Percentiles rank a stretch among this genome's conserved stretches.
These are phyloP conservation scores for Strobilomyces dryophilus DNA, from an alignment of 768 basidiomycete species.

Conservation along the genomic window DNA sequence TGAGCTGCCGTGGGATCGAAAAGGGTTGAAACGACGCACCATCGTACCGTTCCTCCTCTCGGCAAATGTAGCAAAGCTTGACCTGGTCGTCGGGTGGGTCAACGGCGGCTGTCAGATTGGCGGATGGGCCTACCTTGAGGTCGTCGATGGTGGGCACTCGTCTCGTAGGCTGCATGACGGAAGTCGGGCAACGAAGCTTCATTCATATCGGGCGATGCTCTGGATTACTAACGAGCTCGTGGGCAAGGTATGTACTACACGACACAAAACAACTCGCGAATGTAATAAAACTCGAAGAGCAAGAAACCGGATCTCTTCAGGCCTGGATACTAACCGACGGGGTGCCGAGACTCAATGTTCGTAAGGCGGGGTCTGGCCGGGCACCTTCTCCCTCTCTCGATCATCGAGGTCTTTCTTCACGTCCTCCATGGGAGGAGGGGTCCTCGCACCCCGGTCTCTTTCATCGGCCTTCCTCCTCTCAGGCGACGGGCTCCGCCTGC, in stretches of 20 bases:
- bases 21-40: conserved; percentile 17
- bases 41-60: conserved; percentile 63
- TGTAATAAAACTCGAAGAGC: background rate
- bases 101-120: background rate
- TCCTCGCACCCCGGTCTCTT: conserved; percentile 45
- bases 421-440: conserved; percentile 42
- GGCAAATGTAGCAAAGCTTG: conserved; percentile 78
- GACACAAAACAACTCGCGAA: conserved; percentile 7
- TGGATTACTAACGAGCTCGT: background rate
- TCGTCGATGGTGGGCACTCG: conserved; percentile 33
- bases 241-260: conserved; percentile 16
- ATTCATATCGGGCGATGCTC: background rate
- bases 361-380: conserved; percentile 54
- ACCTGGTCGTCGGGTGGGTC: conserved; percentile 34
- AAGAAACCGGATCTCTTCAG: background rate
- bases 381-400: conserved; percentile 48
- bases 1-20: background rate
- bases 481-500: conserved; percentile 44
- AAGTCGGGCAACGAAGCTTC: background rate
- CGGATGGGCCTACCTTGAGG: conserved; percentile 24
- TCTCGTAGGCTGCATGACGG: conserved; percentile 21
- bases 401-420: conserved; percentile 40
- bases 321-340: conserved; percentile 6
- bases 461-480: conserved; percentile 41
- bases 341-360: conserved; percentile 38